Base-by-base conservation (phyloP, 257 asterid genomes). In the Solanum sejunctum region DNA sequence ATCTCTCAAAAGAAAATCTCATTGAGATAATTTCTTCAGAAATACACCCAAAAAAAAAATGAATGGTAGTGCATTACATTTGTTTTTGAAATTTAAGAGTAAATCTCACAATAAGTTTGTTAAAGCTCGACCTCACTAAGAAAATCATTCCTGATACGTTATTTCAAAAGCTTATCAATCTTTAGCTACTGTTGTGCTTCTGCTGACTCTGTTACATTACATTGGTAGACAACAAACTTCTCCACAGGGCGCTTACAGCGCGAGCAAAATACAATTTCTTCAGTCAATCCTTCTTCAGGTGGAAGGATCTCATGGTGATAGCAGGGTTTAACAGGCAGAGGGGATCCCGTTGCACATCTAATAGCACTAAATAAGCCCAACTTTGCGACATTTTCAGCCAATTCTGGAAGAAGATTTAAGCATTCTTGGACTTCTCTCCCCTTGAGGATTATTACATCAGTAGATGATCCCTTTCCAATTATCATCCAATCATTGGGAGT, bases 171-270 rank as follows among this genome's bases (percentile, higher is more conserved):
- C 47, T 78, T 26, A 52, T 77, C 63, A 52, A 43, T 28, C 51
- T n/a, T 8, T 20, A 32, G 77, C 84, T 58, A 13, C 45, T 66
- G 7, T 41, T 82, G 20, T 54, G 54, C 61, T 71, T 82, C 32
- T 55, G 58, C 63, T 80, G 84, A 78, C 28, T 85, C 84, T 56
- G 80, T 79, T 80, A 57, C 88, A 56, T 90, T 93, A 89, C 97
- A 90, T 88, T 88, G 89, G 86, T 89, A 95, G 82, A 90, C 52
- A 84, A 95, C 86, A 88, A 89, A 91, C 90, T 89, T 93, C 86
- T 91, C 85, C 90, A 88, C 87, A 8, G 86, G 91, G n/a, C 90
- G 81, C 64, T 85, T 91, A 87, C 98, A 93, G 8, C 84, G 81
- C 3, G 88, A 89, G 89, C 98, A 95, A 66, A 88, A 51, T 84